These are phyloP conservation scores for Aspergillus sp. DNA, from an alignment of 2,329 filamentous ascomycete species.

Conservation along the genomic window DNA sequence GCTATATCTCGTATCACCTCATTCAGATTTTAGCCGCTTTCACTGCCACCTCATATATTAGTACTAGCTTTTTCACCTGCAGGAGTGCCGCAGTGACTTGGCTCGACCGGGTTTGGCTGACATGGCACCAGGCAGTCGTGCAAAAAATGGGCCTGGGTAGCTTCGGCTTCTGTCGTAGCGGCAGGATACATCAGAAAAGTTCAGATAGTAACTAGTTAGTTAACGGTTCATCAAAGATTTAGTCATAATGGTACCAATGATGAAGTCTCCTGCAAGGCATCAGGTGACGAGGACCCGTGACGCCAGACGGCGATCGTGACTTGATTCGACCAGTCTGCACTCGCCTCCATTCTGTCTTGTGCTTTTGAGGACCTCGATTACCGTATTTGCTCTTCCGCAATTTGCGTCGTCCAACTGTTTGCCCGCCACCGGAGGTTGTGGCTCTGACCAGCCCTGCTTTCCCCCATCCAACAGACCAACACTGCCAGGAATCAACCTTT, in stretches of 20 bases:
- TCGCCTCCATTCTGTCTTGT: neutral
- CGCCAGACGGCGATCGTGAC: conserved; percentile 9
- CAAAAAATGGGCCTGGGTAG: neutral
- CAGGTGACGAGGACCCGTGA: conserved; percentile 16
- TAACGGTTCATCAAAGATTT: neutral
- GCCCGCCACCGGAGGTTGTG: neutral
- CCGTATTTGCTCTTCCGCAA: neutral
- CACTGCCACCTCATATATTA: neutral
- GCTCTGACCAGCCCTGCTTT: neutral
- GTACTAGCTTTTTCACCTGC: neutral
- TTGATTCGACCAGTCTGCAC: neutral
- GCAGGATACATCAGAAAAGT: neutral
- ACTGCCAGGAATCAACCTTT: neutral
- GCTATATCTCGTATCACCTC: neutral
- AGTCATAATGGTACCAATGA: neutral
- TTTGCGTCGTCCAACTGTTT: neutral
- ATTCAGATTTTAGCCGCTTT: neutral
- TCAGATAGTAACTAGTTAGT: neutral
- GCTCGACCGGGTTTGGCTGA: neutral
- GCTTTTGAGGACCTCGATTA: neutral
- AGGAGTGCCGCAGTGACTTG: neutral
- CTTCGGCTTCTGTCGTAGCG: neutral
- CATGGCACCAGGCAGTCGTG: neutral
- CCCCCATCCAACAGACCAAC: no score
- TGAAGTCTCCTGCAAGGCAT: conserved; percentile 4